Evolutionary conservation across 2,329 filamentous ascomycete genomes (phyloP).

Genomic region (Fusarium brachygibbosum): DNA sequence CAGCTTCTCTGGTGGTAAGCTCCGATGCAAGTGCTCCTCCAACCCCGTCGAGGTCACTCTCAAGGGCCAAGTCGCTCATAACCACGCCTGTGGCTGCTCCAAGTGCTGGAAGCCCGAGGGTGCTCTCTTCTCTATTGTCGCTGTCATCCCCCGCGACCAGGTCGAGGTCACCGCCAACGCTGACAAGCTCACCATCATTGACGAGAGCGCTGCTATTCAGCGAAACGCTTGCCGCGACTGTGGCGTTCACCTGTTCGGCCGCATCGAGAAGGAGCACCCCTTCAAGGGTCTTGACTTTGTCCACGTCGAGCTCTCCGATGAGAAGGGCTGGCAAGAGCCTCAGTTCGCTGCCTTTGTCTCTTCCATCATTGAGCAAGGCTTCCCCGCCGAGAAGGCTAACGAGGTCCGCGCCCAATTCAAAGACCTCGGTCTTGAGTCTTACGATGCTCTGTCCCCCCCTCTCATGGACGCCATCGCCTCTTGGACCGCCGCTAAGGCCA

Average conservation of each 20-base stretch:
- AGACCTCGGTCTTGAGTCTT: constrained; percentile 69
- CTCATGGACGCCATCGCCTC: constrained; percentile 74
- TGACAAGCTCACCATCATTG: constrained; percentile 69
- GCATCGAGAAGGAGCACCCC: constrained; percentile 73
- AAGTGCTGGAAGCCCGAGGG: constrained; percentile 79
- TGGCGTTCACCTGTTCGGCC: constrained; percentile 73
- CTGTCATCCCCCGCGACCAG: constrained; percentile 69
- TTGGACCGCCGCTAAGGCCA: constrained; percentile 64
- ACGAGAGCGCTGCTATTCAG: constrained; percentile 69
- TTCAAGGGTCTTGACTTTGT: constrained; percentile 80
- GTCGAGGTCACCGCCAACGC: constrained; percentile 69
- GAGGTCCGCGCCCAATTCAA: constrained; percentile 68
- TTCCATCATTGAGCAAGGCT: constrained; percentile 77
- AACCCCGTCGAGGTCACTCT: constrained; percentile 71
- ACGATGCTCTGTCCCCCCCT: constrained; percentile 71
- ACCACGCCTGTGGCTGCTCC: constrained; percentile 79
- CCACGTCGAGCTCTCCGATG: constrained; percentile 71
- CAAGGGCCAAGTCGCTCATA: constrained; percentile 71
- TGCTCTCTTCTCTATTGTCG: constrained; percentile 74
- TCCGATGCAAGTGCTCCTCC: constrained; percentile 70
- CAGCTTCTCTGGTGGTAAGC: constrained; percentile 70
- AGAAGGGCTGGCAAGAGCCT: constrained; percentile 77
- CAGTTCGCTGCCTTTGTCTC: constrained; percentile 78
- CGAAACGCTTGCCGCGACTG: constrained; percentile 73
- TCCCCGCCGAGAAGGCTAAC: constrained; percentile 66